phyloP scores from a whole-genome alignment of 1,139 yeast species.

The Sugiyamaella paludigena region DNA sequence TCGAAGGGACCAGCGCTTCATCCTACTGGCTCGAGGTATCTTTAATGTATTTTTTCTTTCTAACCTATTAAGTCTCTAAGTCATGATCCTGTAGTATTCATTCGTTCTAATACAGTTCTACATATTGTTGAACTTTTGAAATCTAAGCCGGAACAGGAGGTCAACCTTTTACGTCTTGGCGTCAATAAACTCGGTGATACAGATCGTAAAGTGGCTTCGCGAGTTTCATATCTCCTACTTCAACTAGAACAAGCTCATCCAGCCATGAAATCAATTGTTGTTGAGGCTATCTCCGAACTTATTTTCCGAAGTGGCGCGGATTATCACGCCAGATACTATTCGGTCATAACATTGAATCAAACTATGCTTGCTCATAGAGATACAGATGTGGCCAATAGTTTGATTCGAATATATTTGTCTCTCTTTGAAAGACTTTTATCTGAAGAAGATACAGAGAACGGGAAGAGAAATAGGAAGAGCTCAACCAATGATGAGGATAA shows the following conservation, averaged over 20 bases:
- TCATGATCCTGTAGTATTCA: constrained; percentile 91
- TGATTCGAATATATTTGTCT: constrained; percentile 81
- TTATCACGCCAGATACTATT: constrained; percentile 84
- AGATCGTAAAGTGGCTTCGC: constrained; percentile 87
- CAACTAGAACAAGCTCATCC: constrained; percentile 91
- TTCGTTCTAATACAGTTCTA: constrained; percentile 70
- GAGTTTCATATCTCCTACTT: constrained; percentile 76
- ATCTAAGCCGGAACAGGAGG: constrained; percentile 95
- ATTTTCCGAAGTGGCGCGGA: constrained; percentile 74
- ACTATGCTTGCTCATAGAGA: constrained; percentile 82
- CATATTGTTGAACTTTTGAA: constrained; percentile 78
- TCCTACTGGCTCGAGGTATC: too few relatives aligned
- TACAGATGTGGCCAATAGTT: constrained; percentile 70
- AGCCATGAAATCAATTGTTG: constrained; percentile 82
- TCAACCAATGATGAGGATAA: constrained; percentile 24
- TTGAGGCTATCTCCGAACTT: constrained; percentile 76
- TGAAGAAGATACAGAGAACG: constrained; percentile 57
- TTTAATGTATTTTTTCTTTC: constrained; percentile 28
- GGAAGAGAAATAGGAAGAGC: constrained; percentile 26
- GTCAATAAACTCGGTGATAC: constrained; percentile 92
- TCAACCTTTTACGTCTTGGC: constrained; percentile 79
- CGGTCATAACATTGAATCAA: constrained; percentile 85
- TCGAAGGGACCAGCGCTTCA: too few relatives aligned
- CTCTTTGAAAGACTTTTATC: constrained; percentile 79
- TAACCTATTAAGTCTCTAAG: constrained; percentile 44